Percentiles rank a stretch among this genome's conserved stretches.
Evolutionary conservation across 2,329 filamentous ascomycete species (phyloP).

Genomic region (Pezicula neosporulosa): DNA sequence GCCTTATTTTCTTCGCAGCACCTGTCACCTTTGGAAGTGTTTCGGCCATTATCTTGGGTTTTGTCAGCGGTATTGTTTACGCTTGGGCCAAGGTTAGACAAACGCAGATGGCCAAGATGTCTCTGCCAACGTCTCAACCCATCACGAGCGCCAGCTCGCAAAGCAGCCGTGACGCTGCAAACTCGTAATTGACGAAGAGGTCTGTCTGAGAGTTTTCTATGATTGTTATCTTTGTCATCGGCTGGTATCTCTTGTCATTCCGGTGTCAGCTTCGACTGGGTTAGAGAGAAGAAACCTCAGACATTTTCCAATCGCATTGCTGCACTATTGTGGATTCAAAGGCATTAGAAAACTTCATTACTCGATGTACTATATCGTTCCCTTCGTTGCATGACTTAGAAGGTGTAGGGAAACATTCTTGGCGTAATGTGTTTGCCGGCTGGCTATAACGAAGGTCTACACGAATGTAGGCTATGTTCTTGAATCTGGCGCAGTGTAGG

Average conservation of each 20-base stretch:
- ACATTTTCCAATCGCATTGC: background rate
- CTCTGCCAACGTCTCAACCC: constrained; percentile 63
- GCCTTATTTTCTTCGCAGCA: constrained; percentile 91
- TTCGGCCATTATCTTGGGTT: constrained; percentile 86
- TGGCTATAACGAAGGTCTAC: background rate
- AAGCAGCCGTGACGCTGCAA: constrained; percentile 83
- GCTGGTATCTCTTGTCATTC: background rate
- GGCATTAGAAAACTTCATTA: background rate
- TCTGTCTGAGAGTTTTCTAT: background rate
- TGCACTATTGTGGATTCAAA: background rate
- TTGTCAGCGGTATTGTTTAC: constrained; percentile 89
- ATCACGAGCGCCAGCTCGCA: constrained; percentile 86
- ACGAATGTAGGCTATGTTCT: background rate
- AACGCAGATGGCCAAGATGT: constrained; percentile 60
- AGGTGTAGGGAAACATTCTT: background rate
- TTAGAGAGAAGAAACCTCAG: background rate
- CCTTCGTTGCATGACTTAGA: background rate
- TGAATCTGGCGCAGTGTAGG: background rate
- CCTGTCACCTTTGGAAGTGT: constrained; percentile 91
- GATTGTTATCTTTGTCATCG: background rate
- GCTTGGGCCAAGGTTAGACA: constrained; percentile 83
- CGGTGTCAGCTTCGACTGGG: background rate
- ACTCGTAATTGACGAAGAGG: constrained; percentile 15
- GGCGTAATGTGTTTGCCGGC: background rate
- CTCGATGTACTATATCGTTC: background rate